Evolutionary conservation across 345 rosid genomes (phyloP).

Genomic region (Murraya paniculata): DNA sequence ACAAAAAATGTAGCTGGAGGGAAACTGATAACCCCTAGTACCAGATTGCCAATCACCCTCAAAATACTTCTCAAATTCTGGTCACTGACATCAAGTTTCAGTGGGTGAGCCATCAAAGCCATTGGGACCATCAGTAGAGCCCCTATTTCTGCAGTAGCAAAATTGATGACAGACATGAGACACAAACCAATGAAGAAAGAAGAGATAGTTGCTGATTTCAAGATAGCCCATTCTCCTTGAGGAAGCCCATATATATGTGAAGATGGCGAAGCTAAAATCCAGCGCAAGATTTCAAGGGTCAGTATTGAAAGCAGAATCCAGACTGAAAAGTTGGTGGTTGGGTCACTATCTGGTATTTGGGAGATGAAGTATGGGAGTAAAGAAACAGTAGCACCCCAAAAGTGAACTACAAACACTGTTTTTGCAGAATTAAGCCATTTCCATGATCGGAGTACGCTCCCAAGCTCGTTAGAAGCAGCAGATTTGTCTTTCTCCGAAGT

Average conservation of each 20-base stretch:
- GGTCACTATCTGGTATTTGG: constrained; percentile 52
- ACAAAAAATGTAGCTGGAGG: constrained; percentile 63
- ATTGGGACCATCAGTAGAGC: constrained; percentile 75
- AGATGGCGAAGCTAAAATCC: constrained; percentile 45
- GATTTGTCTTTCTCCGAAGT: constrained; percentile 26
- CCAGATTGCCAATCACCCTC: constrained; percentile 41
- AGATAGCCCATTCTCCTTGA: constrained; percentile 54
- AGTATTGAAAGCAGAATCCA: constrained; percentile 61
- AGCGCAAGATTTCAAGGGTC: constrained; percentile 43
- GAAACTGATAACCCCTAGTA: constrained; percentile 46
- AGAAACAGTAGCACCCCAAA: constrained; percentile 64
- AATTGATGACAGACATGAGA: constrained; percentile 91
- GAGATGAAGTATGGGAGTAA: constrained; percentile 70
- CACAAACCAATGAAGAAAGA: constrained; percentile 72
- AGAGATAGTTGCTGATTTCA: constrained; percentile 85
- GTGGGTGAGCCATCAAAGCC: constrained; percentile 72
- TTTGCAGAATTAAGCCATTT: constrained; percentile 78
- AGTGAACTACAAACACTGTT: constrained; percentile 62
- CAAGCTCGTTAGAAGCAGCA: constrained; percentile 20
- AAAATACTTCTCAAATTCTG: constrained; percentile 27
- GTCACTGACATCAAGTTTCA: constrained; percentile 49
- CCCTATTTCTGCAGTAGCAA: constrained; percentile 88
- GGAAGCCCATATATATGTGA: constrained; percentile 23
- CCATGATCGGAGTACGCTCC: constrained; percentile 49
- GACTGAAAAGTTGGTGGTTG: constrained; percentile 43